phyloP scores from a whole-genome alignment of 2,329 filamentous ascomycete species.

The Botryotinia globosa region DNA sequence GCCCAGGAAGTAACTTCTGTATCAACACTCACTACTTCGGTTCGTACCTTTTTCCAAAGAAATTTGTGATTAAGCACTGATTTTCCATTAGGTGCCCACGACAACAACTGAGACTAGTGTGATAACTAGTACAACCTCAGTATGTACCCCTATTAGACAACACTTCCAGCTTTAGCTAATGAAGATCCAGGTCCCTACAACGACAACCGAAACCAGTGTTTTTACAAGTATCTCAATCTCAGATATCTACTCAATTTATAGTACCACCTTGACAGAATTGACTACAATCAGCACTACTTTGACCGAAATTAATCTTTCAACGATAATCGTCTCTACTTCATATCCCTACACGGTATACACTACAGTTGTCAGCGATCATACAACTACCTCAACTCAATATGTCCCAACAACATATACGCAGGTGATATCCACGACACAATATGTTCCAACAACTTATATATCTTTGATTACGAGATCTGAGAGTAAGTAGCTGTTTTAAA shows the following conservation, averaged over 20 bases:
- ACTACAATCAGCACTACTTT: neutral
- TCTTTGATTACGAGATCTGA: slow-evolving; percentile 17
- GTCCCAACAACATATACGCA: neutral
- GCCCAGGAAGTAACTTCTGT: neutral
- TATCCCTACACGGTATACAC: slow-evolving; percentile 10
- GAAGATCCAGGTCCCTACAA: slow-evolving; percentile 1
- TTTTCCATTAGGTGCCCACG: neutral
- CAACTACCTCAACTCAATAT: slow-evolving; percentile 1
- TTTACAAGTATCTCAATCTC: slow-evolving; percentile 11
- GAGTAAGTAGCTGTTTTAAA: neutral
- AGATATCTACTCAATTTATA: slow-evolving; percentile 14
- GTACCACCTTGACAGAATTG: slow-evolving; percentile 2
- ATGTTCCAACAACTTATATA: slow-evolving; percentile 12
- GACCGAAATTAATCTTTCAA: neutral
- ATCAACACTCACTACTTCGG: neutral
- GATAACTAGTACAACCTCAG: neutral
- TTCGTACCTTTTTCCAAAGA: neutral
- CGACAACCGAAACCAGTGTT: slow-evolving; percentile 1
- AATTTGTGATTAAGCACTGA: neutral
- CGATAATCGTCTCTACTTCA: slow-evolving; percentile 2
- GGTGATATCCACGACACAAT: slow-evolving; percentile 10
- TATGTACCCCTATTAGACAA: neutral
- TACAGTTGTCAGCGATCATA: slow-evolving; percentile 16
- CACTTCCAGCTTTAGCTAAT: neutral
- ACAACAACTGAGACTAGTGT: slow-evolving; percentile 8